phyloP scores from a whole-genome alignment of 1,284 basidiomycete genomes.

The Austroboletus novae-zelandiae region DNA sequence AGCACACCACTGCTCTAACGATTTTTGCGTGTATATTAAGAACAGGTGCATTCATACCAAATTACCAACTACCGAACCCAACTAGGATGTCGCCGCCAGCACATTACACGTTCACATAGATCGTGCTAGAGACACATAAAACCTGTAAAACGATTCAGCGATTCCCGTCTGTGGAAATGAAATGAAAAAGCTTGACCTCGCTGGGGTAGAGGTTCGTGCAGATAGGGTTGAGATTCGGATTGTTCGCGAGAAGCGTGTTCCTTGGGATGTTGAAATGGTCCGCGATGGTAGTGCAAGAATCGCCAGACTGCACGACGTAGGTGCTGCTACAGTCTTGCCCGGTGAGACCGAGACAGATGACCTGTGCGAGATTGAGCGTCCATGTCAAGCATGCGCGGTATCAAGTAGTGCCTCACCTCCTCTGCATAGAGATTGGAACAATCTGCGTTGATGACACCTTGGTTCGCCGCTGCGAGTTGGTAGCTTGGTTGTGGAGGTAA shows the following conservation, averaged over 20 bases:
- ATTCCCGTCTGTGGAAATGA: background rate
- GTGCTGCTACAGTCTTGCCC: background rate
- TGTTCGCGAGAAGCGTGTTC: background rate
- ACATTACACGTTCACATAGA: background rate
- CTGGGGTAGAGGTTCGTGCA: background rate
- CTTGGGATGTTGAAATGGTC: background rate
- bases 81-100: background rate
- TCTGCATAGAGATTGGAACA: conserved; percentile 39
- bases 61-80: background rate
- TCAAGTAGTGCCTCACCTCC: conserved; percentile 16
- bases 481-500: conserved; percentile 28
- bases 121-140: background rate
- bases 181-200: background rate
- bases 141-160: background rate
- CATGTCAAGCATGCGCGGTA: background rate
- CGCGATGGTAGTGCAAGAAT: background rate
- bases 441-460: conserved; percentile 30
- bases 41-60: background rate
- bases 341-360: conserved; percentile 32
- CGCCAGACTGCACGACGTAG: background rate
- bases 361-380: conserved; percentile 9
- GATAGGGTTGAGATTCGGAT: background rate
- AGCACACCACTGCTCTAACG: too few relatives aligned
- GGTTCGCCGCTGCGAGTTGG: conserved; percentile 41
- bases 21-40: too few relatives aligned